Conservation (phyloP, 306 rosid species). For the Dicorynia guianensis region DNA sequence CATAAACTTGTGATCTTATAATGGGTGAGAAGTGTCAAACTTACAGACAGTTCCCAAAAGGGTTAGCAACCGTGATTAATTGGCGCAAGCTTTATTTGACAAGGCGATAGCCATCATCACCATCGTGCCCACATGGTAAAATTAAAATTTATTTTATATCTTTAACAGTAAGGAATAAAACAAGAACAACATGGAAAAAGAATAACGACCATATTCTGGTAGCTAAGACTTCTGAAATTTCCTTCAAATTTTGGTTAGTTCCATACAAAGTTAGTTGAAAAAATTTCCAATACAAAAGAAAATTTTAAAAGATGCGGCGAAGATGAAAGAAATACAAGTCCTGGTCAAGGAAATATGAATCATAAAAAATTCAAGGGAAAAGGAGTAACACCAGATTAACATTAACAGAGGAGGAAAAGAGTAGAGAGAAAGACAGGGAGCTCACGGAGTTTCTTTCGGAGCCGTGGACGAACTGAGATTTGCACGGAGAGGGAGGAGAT, state of each 20-base stretch:
- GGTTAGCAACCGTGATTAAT: no score
- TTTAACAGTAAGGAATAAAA: not conserved
- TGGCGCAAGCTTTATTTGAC: no score
- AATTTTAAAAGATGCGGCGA: not conserved
- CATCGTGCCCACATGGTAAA: no score
- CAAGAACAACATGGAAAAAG: no score
- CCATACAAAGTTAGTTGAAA: no score
- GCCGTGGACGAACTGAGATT: constrained; percentile 51
- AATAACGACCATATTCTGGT: not conserved
- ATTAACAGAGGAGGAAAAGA: not conserved
- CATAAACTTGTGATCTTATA: no score
- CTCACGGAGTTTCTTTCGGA: constrained; percentile 76
- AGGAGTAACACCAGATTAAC: not conserved
- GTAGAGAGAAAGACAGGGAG: constrained; percentile 28
- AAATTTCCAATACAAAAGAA: no score
- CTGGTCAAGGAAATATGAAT: not conserved
- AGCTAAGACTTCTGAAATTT: not conserved
- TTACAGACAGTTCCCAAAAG: no score
- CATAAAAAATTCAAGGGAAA: constrained; percentile 8
- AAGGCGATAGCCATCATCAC: no score
- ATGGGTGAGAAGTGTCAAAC: no score
- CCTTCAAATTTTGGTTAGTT: not conserved
- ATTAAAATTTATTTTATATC: not conserved
- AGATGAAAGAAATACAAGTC: not conserved
- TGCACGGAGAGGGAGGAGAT: constrained; percentile 61